phyloP scores from a whole-genome alignment of 2,329 filamentous ascomycete genomes.

The Botryotinia globosa region DNA sequence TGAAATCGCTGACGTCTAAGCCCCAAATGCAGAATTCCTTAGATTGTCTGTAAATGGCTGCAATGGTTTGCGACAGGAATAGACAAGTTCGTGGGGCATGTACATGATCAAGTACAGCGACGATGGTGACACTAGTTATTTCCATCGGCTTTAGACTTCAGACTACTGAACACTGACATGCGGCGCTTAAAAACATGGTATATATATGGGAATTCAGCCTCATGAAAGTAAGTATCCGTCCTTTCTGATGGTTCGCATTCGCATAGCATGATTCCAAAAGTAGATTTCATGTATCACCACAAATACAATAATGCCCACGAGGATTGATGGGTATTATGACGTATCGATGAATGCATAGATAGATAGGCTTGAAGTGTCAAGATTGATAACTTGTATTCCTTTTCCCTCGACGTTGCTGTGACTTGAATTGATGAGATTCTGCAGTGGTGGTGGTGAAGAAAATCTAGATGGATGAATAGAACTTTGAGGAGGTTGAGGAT shows the following conservation, averaged over 20 bases:
- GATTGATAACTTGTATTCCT: background rate
- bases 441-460: background rate
- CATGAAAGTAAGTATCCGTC: background rate
- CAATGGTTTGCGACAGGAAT: background rate
- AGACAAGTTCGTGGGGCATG: background rate
- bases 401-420: background rate
- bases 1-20: background rate
- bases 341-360: background rate
- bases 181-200: constrained; percentile 1
- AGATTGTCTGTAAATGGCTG: background rate
- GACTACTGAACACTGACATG: background rate
- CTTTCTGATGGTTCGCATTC: background rate
- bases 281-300: background rate
- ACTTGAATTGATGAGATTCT: background rate
- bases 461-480: background rate
- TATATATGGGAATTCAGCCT: background rate
- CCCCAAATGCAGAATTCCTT: background rate
- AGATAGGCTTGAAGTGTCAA: background rate
- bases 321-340: background rate
- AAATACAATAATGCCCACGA: background rate
- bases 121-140: background rate
- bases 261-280: background rate
- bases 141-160: background rate
- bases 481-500: background rate
- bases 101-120: constrained; percentile 1